Evolutionary conservation across 2,329 filamentous ascomycete species (phyloP), one percentile per base, ranked within the genome.

Genomic region (Scedosporium minutisporum): DNA sequence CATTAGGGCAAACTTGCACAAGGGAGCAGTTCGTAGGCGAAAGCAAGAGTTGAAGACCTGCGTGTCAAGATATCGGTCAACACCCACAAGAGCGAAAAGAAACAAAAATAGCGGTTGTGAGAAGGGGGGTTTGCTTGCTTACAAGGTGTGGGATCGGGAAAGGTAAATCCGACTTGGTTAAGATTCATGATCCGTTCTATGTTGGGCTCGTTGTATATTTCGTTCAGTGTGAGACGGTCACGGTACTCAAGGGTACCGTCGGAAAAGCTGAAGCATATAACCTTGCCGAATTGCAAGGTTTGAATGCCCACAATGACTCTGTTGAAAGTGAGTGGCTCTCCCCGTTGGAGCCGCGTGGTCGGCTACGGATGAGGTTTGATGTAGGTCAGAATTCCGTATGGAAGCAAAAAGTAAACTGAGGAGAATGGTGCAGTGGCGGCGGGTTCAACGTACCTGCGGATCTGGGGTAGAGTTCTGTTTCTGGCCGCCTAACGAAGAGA

Each of bases 241-340:
- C 90, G 85, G 72, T 93, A 90, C 67, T 95, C 87, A 3, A 96
- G 79, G 0, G 86, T 88, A 10, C 93, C 90, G 71, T 96, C 92
- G 65, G 89, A 89, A 68, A 90, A 90, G 27, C 83, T 82, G 64
- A 96, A 79, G 33, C 88, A 86, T 2, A 96, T 66, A 1, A 89
- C 80, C 64, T 86, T 91, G 58, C 89, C 88, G 64, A 88, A 85
- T 67, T 89, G 88, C 18, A 89, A 79, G 2, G 85, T 77, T 57
- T 88, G 83, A 33, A 95, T 77, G 0, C 84, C 83, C 46, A 96
- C 74, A 1, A 93, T 77, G 25, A 89, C 80, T 71, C 91, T 92
- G 67, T 89, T 84, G 38, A 89, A 78, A 51, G 89, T 77, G 6
- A 90, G 79, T 59, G 93, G 86, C 1, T 89, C 83, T 23, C 88